phyloP scores from a whole-genome alignment of 345 rosid species.

The Linum trigynum region DNA sequence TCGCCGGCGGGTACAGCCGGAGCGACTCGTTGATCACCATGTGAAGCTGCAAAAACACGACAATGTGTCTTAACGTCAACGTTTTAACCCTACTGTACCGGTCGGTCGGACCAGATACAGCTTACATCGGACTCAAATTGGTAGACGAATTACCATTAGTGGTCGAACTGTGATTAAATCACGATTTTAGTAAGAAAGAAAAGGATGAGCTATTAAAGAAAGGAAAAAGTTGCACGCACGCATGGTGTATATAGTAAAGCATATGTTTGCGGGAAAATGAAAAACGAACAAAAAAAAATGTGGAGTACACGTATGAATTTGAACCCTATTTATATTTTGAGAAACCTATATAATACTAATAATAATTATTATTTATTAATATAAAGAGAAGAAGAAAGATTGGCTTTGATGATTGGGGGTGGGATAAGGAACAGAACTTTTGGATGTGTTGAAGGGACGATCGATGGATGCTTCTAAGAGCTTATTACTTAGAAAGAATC shows the following conservation, averaged over 20 bases:
- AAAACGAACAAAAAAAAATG: neutral
- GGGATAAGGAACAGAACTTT: neutral
- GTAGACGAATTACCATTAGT: neutral
- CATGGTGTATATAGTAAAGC: neutral
- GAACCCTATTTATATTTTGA: too few species aligned
- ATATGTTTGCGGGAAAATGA: neutral
- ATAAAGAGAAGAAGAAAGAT: too few species aligned
- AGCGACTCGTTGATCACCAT: constrained; percentile 86
- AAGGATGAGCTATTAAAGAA: too few species aligned
- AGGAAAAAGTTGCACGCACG: neutral
- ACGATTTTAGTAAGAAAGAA: too few species aligned
- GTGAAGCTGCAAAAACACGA: constrained; percentile 40
- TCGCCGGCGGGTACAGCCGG: constrained; percentile 88
- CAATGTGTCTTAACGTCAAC: neutral
- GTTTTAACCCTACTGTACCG: neutral
- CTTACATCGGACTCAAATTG: too few species aligned
- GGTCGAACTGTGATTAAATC: neutral
- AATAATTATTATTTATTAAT: too few species aligned
- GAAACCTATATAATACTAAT: too few species aligned
- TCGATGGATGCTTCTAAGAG: neutral
- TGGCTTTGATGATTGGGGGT: too few species aligned
- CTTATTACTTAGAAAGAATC: too few species aligned
- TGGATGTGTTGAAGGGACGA: neutral
- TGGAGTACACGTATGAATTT: too few species aligned
- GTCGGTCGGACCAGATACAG: too few species aligned